Base-by-base conservation (phyloP, 2,329 filamentous ascomycete genomes). In the Hypoxylon sp. region DNA sequence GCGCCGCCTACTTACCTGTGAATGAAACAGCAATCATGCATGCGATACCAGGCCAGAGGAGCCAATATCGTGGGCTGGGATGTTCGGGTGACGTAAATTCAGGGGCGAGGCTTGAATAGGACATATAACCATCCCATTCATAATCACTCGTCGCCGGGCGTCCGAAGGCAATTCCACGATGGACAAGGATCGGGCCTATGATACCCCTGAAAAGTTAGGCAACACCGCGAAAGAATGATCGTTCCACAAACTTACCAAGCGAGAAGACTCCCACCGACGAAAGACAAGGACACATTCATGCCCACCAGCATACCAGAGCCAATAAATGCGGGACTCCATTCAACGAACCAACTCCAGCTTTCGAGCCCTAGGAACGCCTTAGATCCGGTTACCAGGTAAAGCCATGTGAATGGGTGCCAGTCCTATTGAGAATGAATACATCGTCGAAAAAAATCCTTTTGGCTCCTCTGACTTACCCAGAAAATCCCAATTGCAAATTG, bases 261-360 rank as follows among this genome's bases (percentile, higher is more conserved):
- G 46, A 85, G 75, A 54, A 85, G 75, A 32, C 79, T 81, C 19
- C 85, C 85, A 13, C 67, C 79, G 58, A 85, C 82, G 77, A 85
- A 85, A 13, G 84, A 86, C 54, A 83, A 75, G n/a, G 83, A 81
- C 29, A 83, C 81, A 71, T 86, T 85, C 48, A 85, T 75, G 64
- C 82, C 83, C 53, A 85, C 82, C 56, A 85, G 80, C 80, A 85
- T 84, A 35, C 82, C 83, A 32, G 79, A 79, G 8, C 84, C 84
- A 57, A 86, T 84, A 75, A 86, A 85, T 35, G 84, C 84, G 1
- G 84, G 84, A 1, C 84, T 85, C 75, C 78, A 85, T 68, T 86
- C 84, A 47, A 85, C 75, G 57, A 81, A 75, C 84, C 84, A 87
- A 39, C 83, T 82, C 85, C 85, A 87, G 76, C 82, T 86, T 75